Percentiles rank a stretch among this genome's conserved stretches.
phyloP scores from a whole-genome alignment of 2,329 filamentous ascomycete species.

The Chalara sp. region DNA sequence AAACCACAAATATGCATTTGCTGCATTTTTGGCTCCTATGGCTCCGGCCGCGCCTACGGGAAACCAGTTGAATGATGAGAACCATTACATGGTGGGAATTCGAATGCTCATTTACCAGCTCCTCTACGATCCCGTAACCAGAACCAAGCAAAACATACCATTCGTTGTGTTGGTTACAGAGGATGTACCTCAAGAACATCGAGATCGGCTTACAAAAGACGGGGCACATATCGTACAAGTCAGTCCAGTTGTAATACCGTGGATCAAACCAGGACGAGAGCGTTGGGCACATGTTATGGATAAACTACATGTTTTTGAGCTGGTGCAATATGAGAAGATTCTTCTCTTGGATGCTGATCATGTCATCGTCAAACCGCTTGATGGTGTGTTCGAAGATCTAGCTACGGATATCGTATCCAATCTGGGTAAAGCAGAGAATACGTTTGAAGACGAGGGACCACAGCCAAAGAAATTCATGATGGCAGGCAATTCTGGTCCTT shows the following conservation, averaged over 20 bases:
- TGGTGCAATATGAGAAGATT: slow-evolving; percentile 28
- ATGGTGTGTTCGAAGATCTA: slow-evolving; percentile 25
- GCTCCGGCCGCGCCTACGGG: too few relatives aligned
- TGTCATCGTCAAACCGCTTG: slow-evolving; percentile 24
- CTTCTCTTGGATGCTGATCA: slow-evolving; percentile 31
- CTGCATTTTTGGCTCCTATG: too few relatives aligned
- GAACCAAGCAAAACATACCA: slow-evolving; percentile 22
- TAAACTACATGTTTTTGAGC: slow-evolving; percentile 29
- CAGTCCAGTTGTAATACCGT: slow-evolving; percentile 20
- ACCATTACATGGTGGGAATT: slow-evolving; percentile 26
- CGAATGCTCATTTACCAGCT: slow-evolving; percentile 32
- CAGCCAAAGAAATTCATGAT: neutral
- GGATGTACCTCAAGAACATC: slow-evolving; percentile 19
- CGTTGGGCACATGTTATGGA: slow-evolving; percentile 25
- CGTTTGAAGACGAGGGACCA: neutral
- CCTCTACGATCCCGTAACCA: slow-evolving; percentile 25
- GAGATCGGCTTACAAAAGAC: slow-evolving; percentile 25
- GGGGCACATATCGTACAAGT: slow-evolving; percentile 29
- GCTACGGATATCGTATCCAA: neutral
- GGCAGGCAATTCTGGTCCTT: neutral
- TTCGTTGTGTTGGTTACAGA: slow-evolving; percentile 28
- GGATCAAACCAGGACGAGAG: slow-evolving; percentile 23
- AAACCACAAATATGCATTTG: too few relatives aligned
- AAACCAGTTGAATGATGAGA: too few relatives aligned
- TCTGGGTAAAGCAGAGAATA: neutral